Base-by-base conservation (phyloP, 1,284 basidiomycete genomes). In the Mycosarcoma maydis region DNA sequence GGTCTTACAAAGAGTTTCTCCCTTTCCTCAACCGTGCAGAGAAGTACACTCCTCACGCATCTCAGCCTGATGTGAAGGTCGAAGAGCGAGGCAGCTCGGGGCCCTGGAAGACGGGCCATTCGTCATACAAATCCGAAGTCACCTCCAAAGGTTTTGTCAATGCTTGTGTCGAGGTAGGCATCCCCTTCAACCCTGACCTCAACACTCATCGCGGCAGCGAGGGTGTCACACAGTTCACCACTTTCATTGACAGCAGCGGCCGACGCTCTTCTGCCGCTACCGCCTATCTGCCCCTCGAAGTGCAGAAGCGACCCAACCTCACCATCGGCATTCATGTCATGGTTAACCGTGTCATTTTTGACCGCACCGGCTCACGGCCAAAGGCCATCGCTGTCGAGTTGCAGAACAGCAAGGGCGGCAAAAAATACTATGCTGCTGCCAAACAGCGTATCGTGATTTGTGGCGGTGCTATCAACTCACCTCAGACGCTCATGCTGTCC, bases 401-500 rank as follows among this genome's bases (percentile, higher is more conserved):
- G 30, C 65, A 74, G 45, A 65, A 59, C 46, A 62, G 53, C 44
- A 37, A 52, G 37, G 57, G 37, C 14, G 66, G 71, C 8, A 52
- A 53, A 20, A 62, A 52, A 48, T 73, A 60, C 50, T 72, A 70
- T 24, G 70, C 57, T 26, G 23, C 56, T 9, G 70, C 73, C 39
- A 59, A 55, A 7, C 50, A 52, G 38, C 57, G 89, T 72, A 87
- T 88, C 30, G 85, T 89, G 43, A 75, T 89, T 6, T 60, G 57
- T 37, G 77, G 64, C 22, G 77, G 77, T 22, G 54, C 72, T 6
- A 64, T 77, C 69, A 73, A 73, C 36, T 68, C 76, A 24, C 85
- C 86, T 10, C 84, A 91, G 84, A 86, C 91, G 36, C 85, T 92
- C 13, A 85, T 90, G 84, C 84, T 90, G 29, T 89, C 88, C 16